Evolutionary conservation across 23 red algal genomes (phyloP), one percentile per base, ranked within the genome.

Genomic region (Gracilaria caudata): DNA sequence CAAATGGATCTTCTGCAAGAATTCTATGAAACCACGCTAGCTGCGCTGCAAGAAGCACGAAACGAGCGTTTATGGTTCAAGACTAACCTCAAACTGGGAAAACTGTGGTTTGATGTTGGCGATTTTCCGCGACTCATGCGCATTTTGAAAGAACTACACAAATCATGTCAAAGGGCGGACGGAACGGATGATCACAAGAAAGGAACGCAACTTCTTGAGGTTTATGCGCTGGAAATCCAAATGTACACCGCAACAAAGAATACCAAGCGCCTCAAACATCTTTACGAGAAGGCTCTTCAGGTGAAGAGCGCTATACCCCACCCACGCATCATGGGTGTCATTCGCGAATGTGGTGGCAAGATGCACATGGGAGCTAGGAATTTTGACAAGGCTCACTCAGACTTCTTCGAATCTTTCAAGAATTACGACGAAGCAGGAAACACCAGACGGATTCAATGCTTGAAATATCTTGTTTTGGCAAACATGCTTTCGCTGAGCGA

Each of bases 221-320:
- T 99, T 23, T 99, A 94, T 81, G 97, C 97, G 51, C 84, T 99
- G 1, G 97, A 99, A 80, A 99, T 99, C 66, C 97, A 99, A 86
- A 83, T 99, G 90, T 84, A 99, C 84, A 94, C 89, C 14, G 92
- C 93, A 1, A 99, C 93, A 13, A 90, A 88, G 66, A 91, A 94
- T 70, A 94, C 74, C 11, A 93, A 95, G 66, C 79, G 81, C 8
- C 71, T 99, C 37, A 91, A 94, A 41, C 65, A 85, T 86, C 79
- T 99, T n/a, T 99, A 99, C 54, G 92, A 95, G 74, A 83, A 87
- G 55, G 97, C 97, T 32, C 75, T 99, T 29, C 89, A 91, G 76
- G 86, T 99, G 21, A 95, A 95, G 55, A 89, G 79, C 33, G 96
- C 92, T 4, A 94, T 98, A 32, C 92, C 92, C 0, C 90, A 95